Percentiles rank a stretch among this genome's conserved stretches.
phyloP scores from a whole-genome alignment of 805 yeast genomes.

The Lipomyces orientalis region DNA sequence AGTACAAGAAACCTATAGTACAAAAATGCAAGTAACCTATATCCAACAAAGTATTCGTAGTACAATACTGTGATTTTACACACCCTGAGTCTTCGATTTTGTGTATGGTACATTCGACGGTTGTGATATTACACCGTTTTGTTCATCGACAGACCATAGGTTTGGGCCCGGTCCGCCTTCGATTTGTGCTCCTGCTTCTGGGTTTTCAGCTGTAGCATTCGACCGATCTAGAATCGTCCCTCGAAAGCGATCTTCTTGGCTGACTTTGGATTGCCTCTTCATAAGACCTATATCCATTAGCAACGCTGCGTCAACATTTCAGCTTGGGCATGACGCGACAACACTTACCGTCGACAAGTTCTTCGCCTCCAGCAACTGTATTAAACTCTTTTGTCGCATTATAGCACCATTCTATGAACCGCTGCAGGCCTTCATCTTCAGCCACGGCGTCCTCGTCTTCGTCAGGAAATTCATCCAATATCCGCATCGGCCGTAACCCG shows the following conservation, averaged over 20 bases:
- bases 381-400: constrained; percentile 19
- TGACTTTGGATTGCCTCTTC: constrained; percentile 31
- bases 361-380: constrained; percentile 26
- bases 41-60: not conserved
- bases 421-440: constrained; percentile 33
- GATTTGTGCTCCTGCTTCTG: constrained; percentile 6
- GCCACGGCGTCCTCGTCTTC: constrained; percentile 26
- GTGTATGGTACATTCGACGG: not conserved
- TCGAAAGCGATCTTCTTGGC: constrained; percentile 35
- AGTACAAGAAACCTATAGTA: not conserved
- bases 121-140: not conserved
- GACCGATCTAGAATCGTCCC: constrained; percentile 34
- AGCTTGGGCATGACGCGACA: not conserved
- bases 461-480: constrained; percentile 29
- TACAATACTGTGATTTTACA: not conserved
- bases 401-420: constrained; percentile 35
- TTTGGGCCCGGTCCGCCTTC: constrained; percentile 33
- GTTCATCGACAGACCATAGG: not conserved
- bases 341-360: constrained; percentile 25
- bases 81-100: not conserved
- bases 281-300: constrained; percentile 19
- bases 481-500: constrained; percentile 58
- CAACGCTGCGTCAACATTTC: not conserved
- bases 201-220: not conserved
- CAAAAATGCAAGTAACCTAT: not conserved